These are phyloP conservation scores for Barnettozyma californica DNA, from an alignment of 805 yeast genomes.

Conservation along the genomic window DNA sequence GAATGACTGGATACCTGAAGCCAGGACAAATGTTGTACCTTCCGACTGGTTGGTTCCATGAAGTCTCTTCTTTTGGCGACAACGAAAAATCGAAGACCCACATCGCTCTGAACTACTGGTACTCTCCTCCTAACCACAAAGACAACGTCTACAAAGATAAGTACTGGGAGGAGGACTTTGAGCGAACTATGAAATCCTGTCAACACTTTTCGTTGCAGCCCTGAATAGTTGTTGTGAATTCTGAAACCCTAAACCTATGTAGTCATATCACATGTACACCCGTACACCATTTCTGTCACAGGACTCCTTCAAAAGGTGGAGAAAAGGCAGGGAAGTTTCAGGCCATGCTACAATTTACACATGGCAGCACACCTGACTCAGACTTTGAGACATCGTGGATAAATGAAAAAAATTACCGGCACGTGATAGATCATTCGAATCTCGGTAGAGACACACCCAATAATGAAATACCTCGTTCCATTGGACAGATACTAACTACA, in stretches of 20 bases:
- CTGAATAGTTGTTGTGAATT: background rate
- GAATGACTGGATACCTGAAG: slow-evolving; percentile 41
- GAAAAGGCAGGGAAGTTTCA: background rate
- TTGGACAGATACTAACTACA: no score
- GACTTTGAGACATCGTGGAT: no score
- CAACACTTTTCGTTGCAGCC: slow-evolving; percentile 10
- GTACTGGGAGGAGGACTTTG: slow-evolving; percentile 52
- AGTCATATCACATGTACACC: background rate
- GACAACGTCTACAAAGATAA: slow-evolving; percentile 39
- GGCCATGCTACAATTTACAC: background rate
- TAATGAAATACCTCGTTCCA: no score
- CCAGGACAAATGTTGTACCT: slow-evolving; percentile 66
- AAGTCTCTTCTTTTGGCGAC: slow-evolving; percentile 60
- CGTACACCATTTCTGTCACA: background rate
- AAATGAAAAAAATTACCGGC: background rate
- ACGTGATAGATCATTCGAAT: background rate
- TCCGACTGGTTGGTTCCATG: slow-evolving; percentile 83
- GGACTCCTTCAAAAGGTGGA: background rate
- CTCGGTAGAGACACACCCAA: background rate
- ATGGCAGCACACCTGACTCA: background rate
- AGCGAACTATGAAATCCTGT: slow-evolving; percentile 34
- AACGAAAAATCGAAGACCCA: slow-evolving; percentile 33
- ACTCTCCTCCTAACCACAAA: slow-evolving; percentile 49
- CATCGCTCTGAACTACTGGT: slow-evolving; percentile 72
- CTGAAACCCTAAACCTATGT: slow-evolving; percentile 2